Conservation (phyloP, 495 filamentous ascomycete species). For the Xylaria cubensis region DNA sequence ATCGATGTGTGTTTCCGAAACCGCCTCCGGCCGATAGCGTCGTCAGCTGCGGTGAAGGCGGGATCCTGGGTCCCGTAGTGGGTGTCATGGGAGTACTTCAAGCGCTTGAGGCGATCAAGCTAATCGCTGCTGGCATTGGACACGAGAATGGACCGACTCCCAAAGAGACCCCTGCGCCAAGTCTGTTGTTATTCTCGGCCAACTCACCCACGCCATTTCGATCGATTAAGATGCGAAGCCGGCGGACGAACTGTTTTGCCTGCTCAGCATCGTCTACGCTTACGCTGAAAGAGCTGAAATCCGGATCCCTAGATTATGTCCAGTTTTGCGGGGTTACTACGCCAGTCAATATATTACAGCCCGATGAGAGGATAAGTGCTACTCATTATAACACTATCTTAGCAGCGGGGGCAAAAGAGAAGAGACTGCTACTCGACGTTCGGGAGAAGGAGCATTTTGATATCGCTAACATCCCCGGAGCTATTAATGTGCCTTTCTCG, state of each 20-base stretch:
- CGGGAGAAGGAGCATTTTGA: slow-evolving; percentile 83
- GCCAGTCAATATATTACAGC: slow-evolving; percentile 58
- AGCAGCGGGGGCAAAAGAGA: slow-evolving; percentile 31
- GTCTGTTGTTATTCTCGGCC: slow-evolving; percentile 77
- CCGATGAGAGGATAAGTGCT: slow-evolving; percentile 69
- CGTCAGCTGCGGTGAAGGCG: slow-evolving; percentile 86
- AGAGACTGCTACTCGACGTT: slow-evolving; percentile 77
- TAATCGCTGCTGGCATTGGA: slow-evolving; percentile 59
- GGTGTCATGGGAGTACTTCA: slow-evolving; percentile 93
- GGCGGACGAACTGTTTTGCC: slow-evolving; percentile 72
- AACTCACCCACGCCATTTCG: slow-evolving; percentile 71
- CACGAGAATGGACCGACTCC: slow-evolving; percentile 12
- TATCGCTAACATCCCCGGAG: slow-evolving; percentile 75
- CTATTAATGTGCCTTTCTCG: slow-evolving; percentile 79
- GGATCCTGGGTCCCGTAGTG: slow-evolving; percentile 90
- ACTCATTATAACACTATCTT: slow-evolving; percentile 55
- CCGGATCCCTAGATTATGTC: slow-evolving; percentile 75
- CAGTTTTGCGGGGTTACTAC: slow-evolving; percentile 73
- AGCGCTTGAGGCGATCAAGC: slow-evolving; percentile 86
- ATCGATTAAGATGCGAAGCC: slow-evolving; percentile 70
- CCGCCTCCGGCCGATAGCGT: slow-evolving; percentile 82
- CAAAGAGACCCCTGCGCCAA: slow-evolving; percentile 45
- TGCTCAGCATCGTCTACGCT: slow-evolving; percentile 71
- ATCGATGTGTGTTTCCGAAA: slow-evolving; percentile 88
- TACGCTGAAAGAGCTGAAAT: slow-evolving; percentile 64